A percentile compares a stretch with the other conserved stretches of the same genome.
These are phyloP conservation scores for Moesziomyces globuligerus DNA, from an alignment of 1,284 basidiomycete species.

Conservation along the genomic window DNA sequence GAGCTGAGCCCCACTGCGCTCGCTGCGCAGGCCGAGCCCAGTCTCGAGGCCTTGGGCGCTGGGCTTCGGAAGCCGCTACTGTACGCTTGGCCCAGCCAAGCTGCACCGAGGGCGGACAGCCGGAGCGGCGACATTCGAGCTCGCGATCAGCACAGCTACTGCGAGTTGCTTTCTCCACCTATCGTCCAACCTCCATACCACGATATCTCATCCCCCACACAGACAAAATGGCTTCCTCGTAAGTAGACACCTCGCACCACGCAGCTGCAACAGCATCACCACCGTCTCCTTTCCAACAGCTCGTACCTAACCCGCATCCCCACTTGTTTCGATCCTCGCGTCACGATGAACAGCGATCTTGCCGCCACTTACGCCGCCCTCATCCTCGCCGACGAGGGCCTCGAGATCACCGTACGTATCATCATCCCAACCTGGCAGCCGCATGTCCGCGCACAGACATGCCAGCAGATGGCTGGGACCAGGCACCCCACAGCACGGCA, in stretches of 20 bases:
- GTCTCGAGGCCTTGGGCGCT: too few species aligned
- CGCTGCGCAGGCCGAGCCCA: too few species aligned
- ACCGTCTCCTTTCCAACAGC: not conserved
- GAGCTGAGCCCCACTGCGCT: too few species aligned
- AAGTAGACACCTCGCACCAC: too few species aligned
- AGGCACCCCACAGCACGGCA: too few species aligned
- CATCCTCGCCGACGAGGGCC: slow-evolving; percentile 86
- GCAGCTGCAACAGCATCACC: not conserved
- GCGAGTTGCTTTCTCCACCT: slow-evolving; percentile 34
- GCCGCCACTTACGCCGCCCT: slow-evolving; percentile 78
- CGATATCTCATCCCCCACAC: slow-evolving; percentile 41
- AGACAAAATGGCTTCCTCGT: slow-evolving; percentile 54
- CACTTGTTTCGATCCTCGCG: not conserved
- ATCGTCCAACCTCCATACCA: slow-evolving; percentile 42
- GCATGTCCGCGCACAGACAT: too few species aligned
- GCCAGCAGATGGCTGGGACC: slow-evolving; percentile 2
- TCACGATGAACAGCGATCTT: slow-evolving; percentile 55
- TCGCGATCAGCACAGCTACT: slow-evolving; percentile 35
- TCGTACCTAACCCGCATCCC: not conserved
- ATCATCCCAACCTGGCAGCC: too few species aligned
- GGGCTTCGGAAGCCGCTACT: too few species aligned
- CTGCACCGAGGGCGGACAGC: not conserved
- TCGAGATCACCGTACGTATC: slow-evolving; percentile 85
- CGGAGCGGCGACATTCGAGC: slow-evolving; percentile 14
- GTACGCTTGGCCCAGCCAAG: not conserved